Evolutionary conservation across 208 protist species (phyloP).

Genomic region (Trypanosoma lewisi): DNA sequence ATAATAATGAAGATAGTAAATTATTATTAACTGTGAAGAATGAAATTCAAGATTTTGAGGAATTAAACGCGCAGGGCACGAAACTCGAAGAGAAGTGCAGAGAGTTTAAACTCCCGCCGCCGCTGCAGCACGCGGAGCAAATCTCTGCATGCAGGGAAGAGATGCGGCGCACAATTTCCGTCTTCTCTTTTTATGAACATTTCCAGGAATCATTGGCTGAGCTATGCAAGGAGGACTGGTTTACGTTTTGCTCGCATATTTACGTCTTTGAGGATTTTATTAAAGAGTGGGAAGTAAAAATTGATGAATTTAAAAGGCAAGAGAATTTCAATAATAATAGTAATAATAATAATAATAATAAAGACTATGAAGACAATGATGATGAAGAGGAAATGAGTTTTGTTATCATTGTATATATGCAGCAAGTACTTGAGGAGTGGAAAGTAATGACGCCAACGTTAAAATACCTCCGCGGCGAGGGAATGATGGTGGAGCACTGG

Average conservation of each 20-base stretch:
- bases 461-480: slow-evolving; percentile 93
- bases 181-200: slow-evolving; percentile 88
- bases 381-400: too few species aligned
- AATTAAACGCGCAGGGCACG: slow-evolving; percentile 57
- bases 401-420: slow-evolving; percentile 69
- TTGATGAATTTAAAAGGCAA: slow-evolving; percentile 18
- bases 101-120: slow-evolving; percentile 88
- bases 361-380: too few species aligned
- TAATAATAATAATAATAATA: too few species aligned
- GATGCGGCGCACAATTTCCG: too few species aligned
- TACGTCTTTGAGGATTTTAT: slow-evolving; percentile 95
- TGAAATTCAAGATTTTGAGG: slow-evolving; percentile 73
- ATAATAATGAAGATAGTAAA: too few species aligned
- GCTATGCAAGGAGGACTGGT: slow-evolving; percentile 91
- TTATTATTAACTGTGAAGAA: slow-evolving; percentile 74
- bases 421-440: slow-evolving; percentile 68
- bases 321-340: slow-evolving; percentile 2
- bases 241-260: slow-evolving; percentile 91
- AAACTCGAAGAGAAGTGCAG: slow-evolving; percentile 88
- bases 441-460: slow-evolving; percentile 69
- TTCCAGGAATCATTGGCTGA: slow-evolving; percentile 71
- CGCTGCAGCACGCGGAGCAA: too few species aligned
- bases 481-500: slow-evolving; percentile 97
- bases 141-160: too few species aligned
- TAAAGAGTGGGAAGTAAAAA: slow-evolving; percentile 73